These are phyloP conservation scores for Fusarium sp. DNA, from an alignment of 2,329 filamentous ascomycete genomes.

Conservation along the genomic window DNA sequence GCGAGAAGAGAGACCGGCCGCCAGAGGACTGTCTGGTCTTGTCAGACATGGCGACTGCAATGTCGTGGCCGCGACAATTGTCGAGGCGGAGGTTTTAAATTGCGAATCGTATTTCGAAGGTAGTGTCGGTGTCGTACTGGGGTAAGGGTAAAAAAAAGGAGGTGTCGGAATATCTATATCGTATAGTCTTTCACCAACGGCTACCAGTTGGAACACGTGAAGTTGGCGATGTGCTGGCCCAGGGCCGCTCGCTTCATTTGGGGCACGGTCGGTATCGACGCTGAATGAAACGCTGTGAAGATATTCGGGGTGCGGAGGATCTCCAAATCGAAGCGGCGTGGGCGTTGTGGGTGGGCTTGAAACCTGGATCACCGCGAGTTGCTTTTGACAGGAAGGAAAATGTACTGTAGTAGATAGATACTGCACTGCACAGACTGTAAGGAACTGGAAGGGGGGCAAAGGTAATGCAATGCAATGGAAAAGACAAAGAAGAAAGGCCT, in stretches of 20 bases:
- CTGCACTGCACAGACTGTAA: background rate
- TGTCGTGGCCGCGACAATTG: slow-evolving; percentile 39
- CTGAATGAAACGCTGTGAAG: slow-evolving; percentile 14
- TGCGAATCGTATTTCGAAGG: slow-evolving; percentile 36
- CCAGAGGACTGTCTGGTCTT: slow-evolving; percentile 84
- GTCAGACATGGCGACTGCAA: slow-evolving; percentile 68
- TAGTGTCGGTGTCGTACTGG: slow-evolving; percentile 28
- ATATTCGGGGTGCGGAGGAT: slow-evolving; percentile 23
- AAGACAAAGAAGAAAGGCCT: slow-evolving; percentile 28
- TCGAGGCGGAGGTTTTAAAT: slow-evolving; percentile 28
- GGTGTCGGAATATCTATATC: slow-evolving; percentile 14
- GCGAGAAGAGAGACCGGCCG: slow-evolving; percentile 86
- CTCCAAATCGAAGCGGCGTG: slow-evolving; percentile 33
- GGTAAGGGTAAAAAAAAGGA: slow-evolving; percentile 16
- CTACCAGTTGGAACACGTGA: slow-evolving; percentile 50
- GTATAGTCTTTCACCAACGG: slow-evolving; percentile 13
- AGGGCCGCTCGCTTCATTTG: slow-evolving; percentile 57
- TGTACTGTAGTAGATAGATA: slow-evolving; percentile 12
- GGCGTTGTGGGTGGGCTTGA: slow-evolving; percentile 32
- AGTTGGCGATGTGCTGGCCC: slow-evolving; percentile 52
- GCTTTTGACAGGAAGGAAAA: slow-evolving; percentile 18
- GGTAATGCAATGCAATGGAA: slow-evolving; percentile 1
- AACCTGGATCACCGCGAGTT: slow-evolving; percentile 34
- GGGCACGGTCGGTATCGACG: slow-evolving; percentile 37
- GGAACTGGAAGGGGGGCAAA: slow-evolving; percentile 3